Conservation (phyloP, 2,329 filamentous ascomycete species). For the Trichoderma koningiopsis region DNA sequence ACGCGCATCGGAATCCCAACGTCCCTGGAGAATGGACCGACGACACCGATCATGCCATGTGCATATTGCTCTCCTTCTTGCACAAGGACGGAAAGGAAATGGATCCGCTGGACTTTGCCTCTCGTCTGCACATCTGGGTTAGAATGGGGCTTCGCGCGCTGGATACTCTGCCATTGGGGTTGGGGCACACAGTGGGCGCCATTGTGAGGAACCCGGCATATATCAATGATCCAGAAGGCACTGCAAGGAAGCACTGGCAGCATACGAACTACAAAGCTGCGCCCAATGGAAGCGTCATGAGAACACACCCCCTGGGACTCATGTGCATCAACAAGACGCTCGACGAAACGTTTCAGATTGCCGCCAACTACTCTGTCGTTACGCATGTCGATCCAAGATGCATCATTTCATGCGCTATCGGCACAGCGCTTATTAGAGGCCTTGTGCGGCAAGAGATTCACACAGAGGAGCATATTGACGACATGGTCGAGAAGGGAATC, state of each 20-base stretch:
- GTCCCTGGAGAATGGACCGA: conserved; percentile 53
- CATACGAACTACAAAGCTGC: conserved; percentile 44
- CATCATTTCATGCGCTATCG: conserved; percentile 51
- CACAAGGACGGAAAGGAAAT: conserved; percentile 45
- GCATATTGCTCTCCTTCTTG: conserved; percentile 52
- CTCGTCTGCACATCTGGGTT: conserved; percentile 51
- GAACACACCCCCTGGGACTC: conserved; percentile 54
- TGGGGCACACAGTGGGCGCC: conserved; percentile 50
- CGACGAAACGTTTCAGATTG: conserved; percentile 47
- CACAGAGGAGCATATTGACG: conserved; percentile 45
- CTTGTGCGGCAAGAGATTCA: conserved; percentile 49
- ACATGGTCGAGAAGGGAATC: conserved; percentile 43
- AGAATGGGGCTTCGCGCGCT: conserved; percentile 49
- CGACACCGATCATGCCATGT: conserved; percentile 56
- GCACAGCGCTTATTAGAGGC: conserved; percentile 49
- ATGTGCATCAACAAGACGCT: conserved; percentile 47
- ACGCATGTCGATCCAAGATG: conserved; percentile 57
- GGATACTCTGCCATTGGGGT: conserved; percentile 50
- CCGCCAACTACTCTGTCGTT: conserved; percentile 45
- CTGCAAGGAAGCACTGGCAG: conserved; percentile 47
- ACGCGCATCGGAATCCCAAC: conserved; percentile 49
- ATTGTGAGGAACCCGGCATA: conserved; percentile 47
- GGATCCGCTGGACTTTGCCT: conserved; percentile 46
- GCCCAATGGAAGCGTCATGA: conserved; percentile 56
- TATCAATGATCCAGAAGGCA: conserved; percentile 42